Percentiles rank a stretch among this genome's conserved stretches.
These are phyloP conservation scores for Clitopilus passeckerianus DNA, from an alignment of 768 basidiomycete species.

Conservation along the genomic window DNA sequence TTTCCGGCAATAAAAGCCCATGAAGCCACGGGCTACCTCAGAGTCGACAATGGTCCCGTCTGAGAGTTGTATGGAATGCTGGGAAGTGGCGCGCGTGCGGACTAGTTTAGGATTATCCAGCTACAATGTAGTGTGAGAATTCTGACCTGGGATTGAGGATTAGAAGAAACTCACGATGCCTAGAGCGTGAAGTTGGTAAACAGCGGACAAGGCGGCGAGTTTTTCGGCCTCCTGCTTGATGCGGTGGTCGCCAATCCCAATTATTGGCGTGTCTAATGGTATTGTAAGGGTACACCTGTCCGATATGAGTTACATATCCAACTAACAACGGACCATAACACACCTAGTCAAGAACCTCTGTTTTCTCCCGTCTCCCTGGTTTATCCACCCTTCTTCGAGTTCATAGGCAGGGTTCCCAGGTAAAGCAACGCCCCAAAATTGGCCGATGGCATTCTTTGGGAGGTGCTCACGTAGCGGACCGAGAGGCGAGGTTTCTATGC, in stretches of 20 bases:
- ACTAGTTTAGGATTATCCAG: conserved; percentile 32
- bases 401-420: not conserved
- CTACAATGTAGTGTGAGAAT: conserved; percentile 14
- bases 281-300: conserved; percentile 36
- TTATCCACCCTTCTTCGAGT: not conserved
- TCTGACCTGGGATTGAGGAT: not conserved
- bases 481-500: not conserved
- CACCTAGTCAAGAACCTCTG: not conserved
- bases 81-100: conserved; percentile 9
- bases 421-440: not conserved
- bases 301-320: not conserved
- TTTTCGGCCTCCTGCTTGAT: conserved; percentile 63
- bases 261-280: conserved; percentile 33
- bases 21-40: conserved; percentile 80
- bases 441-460: not conserved
- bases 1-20: conserved; percentile 90
- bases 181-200: conserved; percentile 61
- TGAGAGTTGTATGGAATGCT: conserved; percentile 35
- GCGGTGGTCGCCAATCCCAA: conserved; percentile 58
- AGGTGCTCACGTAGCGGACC: not conserved
- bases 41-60: conserved; percentile 62
- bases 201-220: conserved; percentile 70
- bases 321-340: not conserved
- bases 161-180: conserved; percentile 51
- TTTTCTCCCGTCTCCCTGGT: not conserved